Evolutionary conservation across 257 asterid species (phyloP), one percentile per base, ranked within the genome.

Genomic region (Primulina tabacum): DNA sequence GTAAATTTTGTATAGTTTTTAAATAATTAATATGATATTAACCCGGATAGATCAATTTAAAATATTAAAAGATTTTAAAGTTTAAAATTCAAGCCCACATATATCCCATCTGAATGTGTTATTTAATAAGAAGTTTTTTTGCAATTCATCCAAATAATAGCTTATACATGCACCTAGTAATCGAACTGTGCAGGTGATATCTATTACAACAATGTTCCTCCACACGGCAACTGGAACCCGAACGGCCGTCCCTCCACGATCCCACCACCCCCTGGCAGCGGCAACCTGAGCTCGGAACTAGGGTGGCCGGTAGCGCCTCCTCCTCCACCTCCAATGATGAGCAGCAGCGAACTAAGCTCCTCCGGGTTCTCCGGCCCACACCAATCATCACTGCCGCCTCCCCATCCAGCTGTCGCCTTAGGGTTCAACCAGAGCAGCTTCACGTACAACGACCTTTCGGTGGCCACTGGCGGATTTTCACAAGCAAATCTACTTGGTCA

Each of bases 321-420:
- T 0, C 97, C 97, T 0, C 98, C 95, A 0, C 97, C 90, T 0
- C 94, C 96, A 10, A 79, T 78, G 16, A 80, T 83, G 88, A 73
- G 64, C 71, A 89, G 96, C 72, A 77, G 86, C 68, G 92, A 89
- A 8, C 20, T 84, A 82, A 84, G 85, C 79, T 85, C 97, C 0
- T 71, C 80, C 0, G 88, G 82, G 0, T 92, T 71, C 65, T 88
- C 95, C 0, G 95, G 96, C 1, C 87, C 90, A 0, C 71, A 79
- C 71, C 76, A 71, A 4, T 66, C 84, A 0, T 69, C 89, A 0
- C 2, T 64, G 34, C 89, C 96, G 14, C 90, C 86, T 5, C 84
- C 82, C 0, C 81, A 65, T 26, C 76, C 84, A 0, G 75, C 57
- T 1, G 18, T 75, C 50, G 69, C 84, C 30, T 66, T 84, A 0